Evolutionary conservation across 129 eudicot species (phyloP).

Genomic region (Apium graveolens): DNA sequence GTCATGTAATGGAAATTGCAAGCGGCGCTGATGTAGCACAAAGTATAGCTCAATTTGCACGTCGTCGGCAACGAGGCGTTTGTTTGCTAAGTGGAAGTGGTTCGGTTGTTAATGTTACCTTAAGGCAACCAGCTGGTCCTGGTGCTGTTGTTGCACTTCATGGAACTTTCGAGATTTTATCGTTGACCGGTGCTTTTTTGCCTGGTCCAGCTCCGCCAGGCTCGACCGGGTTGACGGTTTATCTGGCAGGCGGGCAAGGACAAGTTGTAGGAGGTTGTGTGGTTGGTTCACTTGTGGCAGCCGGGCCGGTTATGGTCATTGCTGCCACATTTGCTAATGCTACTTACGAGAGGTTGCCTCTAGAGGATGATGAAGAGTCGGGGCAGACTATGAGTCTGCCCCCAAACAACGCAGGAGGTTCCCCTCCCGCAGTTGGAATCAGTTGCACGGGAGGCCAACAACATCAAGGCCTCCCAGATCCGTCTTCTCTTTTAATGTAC

Average conservation of each 20-base stretch:
- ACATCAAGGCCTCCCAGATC: constrained; percentile 33
- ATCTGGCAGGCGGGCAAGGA: constrained; percentile 44
- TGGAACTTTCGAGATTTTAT: constrained; percentile 39
- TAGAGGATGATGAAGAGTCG: constrained; percentile 26
- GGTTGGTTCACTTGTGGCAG: constrained; percentile 40
- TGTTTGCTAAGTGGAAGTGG: constrained; percentile 39
- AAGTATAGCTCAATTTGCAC: constrained; percentile 35
- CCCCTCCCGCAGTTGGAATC: constrained; percentile 31
- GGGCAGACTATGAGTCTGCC: not conserved
- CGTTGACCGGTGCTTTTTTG: constrained; percentile 39
- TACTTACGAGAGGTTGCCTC: constrained; percentile 38
- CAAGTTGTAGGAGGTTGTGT: constrained; percentile 52
- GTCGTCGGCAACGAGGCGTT: constrained; percentile 41
- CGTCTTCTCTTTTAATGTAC: constrained; percentile 29
- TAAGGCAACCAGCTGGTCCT: constrained; percentile 37
- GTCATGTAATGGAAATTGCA: constrained; percentile 41
- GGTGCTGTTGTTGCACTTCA: constrained; percentile 32
- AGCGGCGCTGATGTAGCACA: constrained; percentile 43
- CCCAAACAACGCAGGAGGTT: constrained; percentile 1
- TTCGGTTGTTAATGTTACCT: constrained; percentile 28
- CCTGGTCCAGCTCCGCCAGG: constrained; percentile 47
- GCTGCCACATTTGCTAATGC: constrained; percentile 46
- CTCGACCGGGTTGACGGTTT: constrained; percentile 36
- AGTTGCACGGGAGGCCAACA: constrained; percentile 12
- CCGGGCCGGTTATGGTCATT: constrained; percentile 37